phyloP scores from a whole-genome alignment of 768 basidiomycete genomes.

The Solioccasus polychromus region DNA sequence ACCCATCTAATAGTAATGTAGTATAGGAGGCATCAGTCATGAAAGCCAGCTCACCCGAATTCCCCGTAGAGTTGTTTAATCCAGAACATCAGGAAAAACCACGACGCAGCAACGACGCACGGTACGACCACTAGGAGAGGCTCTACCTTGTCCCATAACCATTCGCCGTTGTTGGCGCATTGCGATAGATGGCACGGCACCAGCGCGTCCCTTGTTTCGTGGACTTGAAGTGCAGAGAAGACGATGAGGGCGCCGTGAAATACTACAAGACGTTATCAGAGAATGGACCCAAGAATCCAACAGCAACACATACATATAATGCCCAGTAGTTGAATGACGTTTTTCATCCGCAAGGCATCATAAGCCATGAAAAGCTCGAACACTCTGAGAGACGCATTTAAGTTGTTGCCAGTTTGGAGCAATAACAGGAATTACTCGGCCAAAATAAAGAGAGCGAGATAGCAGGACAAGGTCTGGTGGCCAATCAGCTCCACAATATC shows the following conservation, averaged over 20 bases:
- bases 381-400: slow-evolving; percentile 42
- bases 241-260: slow-evolving; percentile 77
- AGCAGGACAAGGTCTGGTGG: slow-evolving; percentile 73
- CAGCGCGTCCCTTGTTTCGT: slow-evolving; percentile 67
- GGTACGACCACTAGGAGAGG: slow-evolving; percentile 75
- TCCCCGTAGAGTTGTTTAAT: slow-evolving; percentile 71
- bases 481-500: slow-evolving; percentile 12
- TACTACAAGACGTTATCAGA: slow-evolving; percentile 31
- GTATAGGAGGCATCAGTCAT: background rate
- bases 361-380: slow-evolving; percentile 80
- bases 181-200: slow-evolving; percentile 33
- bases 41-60: slow-evolving; percentile 61
- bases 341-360: slow-evolving; percentile 78
- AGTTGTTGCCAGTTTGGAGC: background rate
- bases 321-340: slow-evolving; percentile 74
- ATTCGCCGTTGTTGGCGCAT: slow-evolving; percentile 48
- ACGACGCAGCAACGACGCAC: slow-evolving; percentile 62
- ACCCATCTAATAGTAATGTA: slow-evolving; percentile 60
- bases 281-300: background rate
- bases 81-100: slow-evolving; percentile 66
- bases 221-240: slow-evolving; percentile 72
- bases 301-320: slow-evolving; percentile 61
- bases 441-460: slow-evolving; percentile 78
- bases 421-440: slow-evolving; percentile 57
- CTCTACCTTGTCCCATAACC: slow-evolving; percentile 57